Conservation (phyloP, 1,139 yeast genomes). For the Lodderomyces theae region DNA sequence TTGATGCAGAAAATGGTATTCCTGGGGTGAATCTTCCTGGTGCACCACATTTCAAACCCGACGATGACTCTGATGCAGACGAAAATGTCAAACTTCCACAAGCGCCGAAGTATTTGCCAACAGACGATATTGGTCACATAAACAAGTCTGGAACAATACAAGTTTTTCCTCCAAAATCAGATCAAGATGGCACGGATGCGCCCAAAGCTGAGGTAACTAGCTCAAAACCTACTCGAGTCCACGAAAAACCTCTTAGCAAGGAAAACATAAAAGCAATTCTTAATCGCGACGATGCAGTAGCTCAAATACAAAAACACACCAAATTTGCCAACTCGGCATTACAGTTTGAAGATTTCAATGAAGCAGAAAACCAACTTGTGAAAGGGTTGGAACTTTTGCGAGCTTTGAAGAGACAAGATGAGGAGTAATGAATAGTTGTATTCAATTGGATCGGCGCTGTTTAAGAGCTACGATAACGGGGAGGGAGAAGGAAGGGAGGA, state of each 20-base stretch:
- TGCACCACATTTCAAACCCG: conserved; percentile 34
- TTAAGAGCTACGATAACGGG: no score
- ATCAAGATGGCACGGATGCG: no score
- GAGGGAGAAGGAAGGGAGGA: no score
- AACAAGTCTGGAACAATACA: conserved; percentile 41
- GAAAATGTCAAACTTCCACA: conserved; percentile 39
- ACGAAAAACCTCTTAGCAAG: conserved; percentile 30
- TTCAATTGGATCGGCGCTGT: no score
- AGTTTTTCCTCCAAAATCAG: conserved; percentile 27
- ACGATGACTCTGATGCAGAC: conserved; percentile 18
- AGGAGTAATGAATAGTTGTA: background rate
- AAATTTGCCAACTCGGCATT: conserved; percentile 91
- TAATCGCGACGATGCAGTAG: conserved; percentile 57
- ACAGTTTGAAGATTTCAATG: conserved; percentile 81
- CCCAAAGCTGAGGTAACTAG: conserved; percentile 6
- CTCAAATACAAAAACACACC: conserved; percentile 80
- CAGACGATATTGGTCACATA: conserved; percentile 37
- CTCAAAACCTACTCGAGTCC: conserved; percentile 2
- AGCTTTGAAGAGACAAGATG: conserved; percentile 16
- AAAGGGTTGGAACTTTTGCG: conserved; percentile 50
- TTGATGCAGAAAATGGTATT: background rate
- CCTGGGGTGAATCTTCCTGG: conserved; percentile 22
- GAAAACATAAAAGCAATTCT: conserved; percentile 51
- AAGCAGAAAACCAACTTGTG: conserved; percentile 75
- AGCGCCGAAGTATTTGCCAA: conserved; percentile 43